Evolutionary conservation across 805 yeast species (phyloP).

Genomic region (Helenozyma baotianmanensis): DNA sequence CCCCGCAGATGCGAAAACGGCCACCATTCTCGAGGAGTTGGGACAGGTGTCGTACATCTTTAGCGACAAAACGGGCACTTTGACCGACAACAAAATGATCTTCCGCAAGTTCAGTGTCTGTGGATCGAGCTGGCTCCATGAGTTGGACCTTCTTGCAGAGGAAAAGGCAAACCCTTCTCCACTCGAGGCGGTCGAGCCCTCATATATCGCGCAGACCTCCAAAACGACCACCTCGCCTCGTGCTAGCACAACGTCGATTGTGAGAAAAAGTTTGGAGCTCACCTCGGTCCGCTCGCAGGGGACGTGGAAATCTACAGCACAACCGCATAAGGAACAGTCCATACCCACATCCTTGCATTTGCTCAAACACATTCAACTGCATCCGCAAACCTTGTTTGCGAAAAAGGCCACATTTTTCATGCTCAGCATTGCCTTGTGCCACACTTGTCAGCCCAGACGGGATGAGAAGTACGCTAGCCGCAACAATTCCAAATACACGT

Average conservation of each 20-base stretch:
- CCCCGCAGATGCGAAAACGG: conserved; percentile 92
- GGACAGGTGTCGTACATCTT: conserved; percentile 96
- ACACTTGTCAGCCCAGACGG: conserved; percentile 77
- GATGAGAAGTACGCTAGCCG: conserved; percentile 4
- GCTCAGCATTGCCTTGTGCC: conserved; percentile 80
- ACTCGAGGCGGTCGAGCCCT: not conserved
- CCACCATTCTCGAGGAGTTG: conserved; percentile 90
- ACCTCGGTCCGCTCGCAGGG: conserved; percentile 19
- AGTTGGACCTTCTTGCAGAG: conserved; percentile 45
- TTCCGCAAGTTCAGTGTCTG: conserved; percentile 84
- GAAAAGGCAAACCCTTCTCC: conserved; percentile 14
- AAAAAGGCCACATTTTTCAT: conserved; percentile 74
- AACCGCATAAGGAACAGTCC: conserved; percentile 38
- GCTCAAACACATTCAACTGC: conserved; percentile 60
- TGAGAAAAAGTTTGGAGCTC: conserved; percentile 31
- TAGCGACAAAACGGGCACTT: conserved; percentile 95
- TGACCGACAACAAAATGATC: conserved; percentile 91
- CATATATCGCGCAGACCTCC: not conserved
- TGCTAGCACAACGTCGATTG: conserved; percentile 29
- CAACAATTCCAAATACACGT: conserved; percentile 15
- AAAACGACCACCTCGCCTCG: conserved; percentile 8
- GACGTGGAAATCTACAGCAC: conserved; percentile 48
- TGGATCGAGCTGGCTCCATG: conserved; percentile 89
- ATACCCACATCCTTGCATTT: conserved; percentile 56
- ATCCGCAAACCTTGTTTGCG: conserved; percentile 69